A percentile compares a stretch with the other conserved stretches of the same genome.
phyloP scores from a whole-genome alignment of 2,329 filamentous ascomycete genomes.

The Arthrobotrys megalospora region DNA sequence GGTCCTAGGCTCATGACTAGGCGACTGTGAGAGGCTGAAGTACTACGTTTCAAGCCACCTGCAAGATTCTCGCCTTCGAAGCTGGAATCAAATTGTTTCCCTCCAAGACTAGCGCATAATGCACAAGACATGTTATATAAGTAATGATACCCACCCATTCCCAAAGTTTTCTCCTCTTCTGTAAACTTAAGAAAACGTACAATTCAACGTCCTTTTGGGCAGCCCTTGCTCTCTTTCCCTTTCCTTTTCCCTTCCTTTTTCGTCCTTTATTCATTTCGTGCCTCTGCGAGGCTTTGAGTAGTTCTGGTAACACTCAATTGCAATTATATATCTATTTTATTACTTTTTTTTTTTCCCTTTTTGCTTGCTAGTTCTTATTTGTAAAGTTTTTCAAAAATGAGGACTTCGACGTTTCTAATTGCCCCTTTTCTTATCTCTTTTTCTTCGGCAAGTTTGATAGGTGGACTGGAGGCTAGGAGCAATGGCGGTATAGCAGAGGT shows the following conservation, averaged over 20 bases:
- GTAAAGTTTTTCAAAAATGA: constrained; percentile 39
- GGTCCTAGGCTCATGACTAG: neutral
- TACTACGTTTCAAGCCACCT: constrained; percentile 22
- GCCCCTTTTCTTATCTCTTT: constrained; percentile 44
- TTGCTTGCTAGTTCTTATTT: neutral
- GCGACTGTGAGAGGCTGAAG: constrained; percentile 3
- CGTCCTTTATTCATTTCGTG: constrained; percentile 35
- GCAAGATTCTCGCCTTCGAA: constrained; percentile 8
- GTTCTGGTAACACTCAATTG: constrained; percentile 59
- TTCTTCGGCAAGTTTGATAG: constrained; percentile 24
- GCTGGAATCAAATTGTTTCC: constrained; percentile 10
- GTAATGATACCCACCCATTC: constrained; percentile 29
- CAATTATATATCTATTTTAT: constrained; percentile 12
- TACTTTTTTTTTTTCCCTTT: neutral
- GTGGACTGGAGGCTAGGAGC: neutral
- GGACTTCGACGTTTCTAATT: constrained; percentile 40
- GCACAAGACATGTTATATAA: constrained; percentile 32
- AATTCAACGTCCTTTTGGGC: constrained; percentile 14
- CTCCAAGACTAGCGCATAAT: constrained; percentile 14
- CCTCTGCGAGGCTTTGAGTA: constrained; percentile 54
- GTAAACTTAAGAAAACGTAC: constrained; percentile 5
- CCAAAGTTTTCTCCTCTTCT: constrained; percentile 11
- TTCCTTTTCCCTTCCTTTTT: constrained; percentile 18
- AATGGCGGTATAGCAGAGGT: neutral
- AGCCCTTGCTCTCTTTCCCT: constrained; percentile 1